A percentile compares a stretch with the other conserved stretches of the same genome.
Conservation (phyloP, 2,329 filamentous ascomycete species). For the Phyllosticta ampelicida region DNA sequence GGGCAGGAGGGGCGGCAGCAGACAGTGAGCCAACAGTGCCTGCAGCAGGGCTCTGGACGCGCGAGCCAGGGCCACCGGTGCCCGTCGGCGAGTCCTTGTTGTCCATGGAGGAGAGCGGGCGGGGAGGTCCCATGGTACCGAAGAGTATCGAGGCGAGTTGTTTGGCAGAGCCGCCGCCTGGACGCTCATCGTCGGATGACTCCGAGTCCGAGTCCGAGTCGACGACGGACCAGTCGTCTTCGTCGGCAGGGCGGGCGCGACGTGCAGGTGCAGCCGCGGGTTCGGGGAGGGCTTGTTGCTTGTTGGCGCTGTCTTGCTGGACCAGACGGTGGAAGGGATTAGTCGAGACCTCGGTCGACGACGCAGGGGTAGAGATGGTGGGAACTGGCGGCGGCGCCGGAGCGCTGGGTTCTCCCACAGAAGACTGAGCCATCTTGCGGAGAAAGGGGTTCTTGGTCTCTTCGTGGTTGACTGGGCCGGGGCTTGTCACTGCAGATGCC, state of each 20-base stretch:
- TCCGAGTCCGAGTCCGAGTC: conserved; percentile 65
- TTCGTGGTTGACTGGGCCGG: conserved; percentile 46
- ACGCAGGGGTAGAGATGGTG: conserved; percentile 29
- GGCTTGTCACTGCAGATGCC: conserved; percentile 39
- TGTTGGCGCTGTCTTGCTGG: conserved; percentile 44
- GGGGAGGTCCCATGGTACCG: conserved; percentile 89
- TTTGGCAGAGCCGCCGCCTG: conserved; percentile 73
- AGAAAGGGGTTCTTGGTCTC: conserved; percentile 95
- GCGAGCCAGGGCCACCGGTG: conserved; percentile 23
- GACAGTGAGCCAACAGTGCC: conserved; percentile 31
- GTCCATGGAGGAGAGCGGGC: conserved; percentile 74
- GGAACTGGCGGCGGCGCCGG: conserved; percentile 41
- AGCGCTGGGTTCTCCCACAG: conserved; percentile 41
- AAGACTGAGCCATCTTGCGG: conserved; percentile 67
- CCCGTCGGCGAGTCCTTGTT: conserved; percentile 47
- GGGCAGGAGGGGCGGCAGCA: conserved; percentile 41
- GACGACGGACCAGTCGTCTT: conserved; percentile 72
- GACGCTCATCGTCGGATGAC: conserved; percentile 62
- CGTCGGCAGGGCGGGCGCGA: conserved; percentile 44
- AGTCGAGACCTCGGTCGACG: conserved; percentile 56
- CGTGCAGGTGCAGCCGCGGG: conserved; percentile 39
- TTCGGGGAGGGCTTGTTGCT: conserved; percentile 37
- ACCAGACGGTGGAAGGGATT: conserved; percentile 92
- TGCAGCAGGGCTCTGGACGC: conserved; percentile 33
- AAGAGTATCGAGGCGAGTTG: conserved; percentile 92